These are phyloP conservation scores for Zygosaccharomyces bisporus DNA, from an alignment of 805 yeast genomes.

Conservation along the genomic window DNA sequence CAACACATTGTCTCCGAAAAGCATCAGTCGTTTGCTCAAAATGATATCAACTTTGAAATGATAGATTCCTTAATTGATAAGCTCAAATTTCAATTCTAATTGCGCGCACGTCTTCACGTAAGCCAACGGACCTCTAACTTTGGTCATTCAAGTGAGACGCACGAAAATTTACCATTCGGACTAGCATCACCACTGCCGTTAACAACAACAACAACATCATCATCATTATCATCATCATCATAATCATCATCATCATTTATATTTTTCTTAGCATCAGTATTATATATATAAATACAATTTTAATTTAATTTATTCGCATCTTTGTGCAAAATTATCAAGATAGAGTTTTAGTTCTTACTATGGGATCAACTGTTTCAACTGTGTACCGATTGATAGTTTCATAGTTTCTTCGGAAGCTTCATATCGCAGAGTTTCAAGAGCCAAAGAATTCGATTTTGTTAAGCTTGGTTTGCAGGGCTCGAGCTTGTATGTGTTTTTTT, in stretches of 20 bases:
- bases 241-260: background rate
- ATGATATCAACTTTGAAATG: conserved; percentile 65
- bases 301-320: background rate
- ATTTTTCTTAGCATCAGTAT: background rate
- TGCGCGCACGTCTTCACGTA: background rate
- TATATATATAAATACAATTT: background rate
- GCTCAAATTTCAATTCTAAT: conserved; percentile 29
- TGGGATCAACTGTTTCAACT: background rate
- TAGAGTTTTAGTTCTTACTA: too few relatives aligned
- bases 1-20: conserved; percentile 66
- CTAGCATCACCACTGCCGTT: too few relatives aligned
- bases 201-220: too few relatives aligned
- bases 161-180: background rate
- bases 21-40: conserved; percentile 75
- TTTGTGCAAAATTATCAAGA: too few relatives aligned
- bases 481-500: background rate
- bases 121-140: background rate
- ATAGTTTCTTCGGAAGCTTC: too few relatives aligned
- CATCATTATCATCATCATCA: background rate
- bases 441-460: too few relatives aligned
- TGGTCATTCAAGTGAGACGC: background rate
- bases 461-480: too few relatives aligned
- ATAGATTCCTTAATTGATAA: conserved; percentile 68
- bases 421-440: background rate
- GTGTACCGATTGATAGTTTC: too few relatives aligned